Percentiles rank a stretch among this genome's conserved stretches.
These are phyloP conservation scores for Pseudopyricularia javanii DNA, from an alignment of 2,329 filamentous ascomycete genomes.

Conservation along the genomic window DNA sequence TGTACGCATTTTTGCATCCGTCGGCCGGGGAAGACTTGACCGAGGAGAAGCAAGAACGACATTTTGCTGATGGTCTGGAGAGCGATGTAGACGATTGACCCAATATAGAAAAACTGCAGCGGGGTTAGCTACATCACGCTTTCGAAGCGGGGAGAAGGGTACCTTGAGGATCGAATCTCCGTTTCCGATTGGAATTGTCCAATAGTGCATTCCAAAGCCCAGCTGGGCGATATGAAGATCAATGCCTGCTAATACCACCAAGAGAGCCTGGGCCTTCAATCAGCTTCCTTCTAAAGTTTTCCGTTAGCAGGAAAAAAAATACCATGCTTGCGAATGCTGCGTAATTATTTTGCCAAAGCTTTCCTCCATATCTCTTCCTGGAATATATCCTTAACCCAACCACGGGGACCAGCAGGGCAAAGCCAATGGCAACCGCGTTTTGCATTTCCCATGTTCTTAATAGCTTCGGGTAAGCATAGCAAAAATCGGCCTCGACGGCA, in stretches of 20 bases:
- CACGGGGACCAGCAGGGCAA: not conserved
- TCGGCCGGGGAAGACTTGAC: not conserved
- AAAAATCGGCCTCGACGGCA: not conserved
- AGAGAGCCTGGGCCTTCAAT: not conserved
- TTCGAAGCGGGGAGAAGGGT: not conserved
- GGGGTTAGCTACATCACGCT: not conserved
- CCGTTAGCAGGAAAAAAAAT: not conserved
- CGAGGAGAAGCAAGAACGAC: not conserved
- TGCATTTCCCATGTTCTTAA: not conserved
- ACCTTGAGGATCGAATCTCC: not conserved
- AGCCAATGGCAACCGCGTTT: not conserved
- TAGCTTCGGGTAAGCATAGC: not conserved
- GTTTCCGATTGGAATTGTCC: not conserved
- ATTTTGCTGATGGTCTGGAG: not conserved
- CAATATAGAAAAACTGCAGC: not conserved
- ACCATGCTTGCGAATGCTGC: not conserved
- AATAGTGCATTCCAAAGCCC: not conserved
- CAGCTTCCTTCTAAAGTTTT: not conserved
- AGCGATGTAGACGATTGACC: not conserved
- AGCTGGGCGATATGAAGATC: not conserved
- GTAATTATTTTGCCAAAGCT: not conserved
- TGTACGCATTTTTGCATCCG: not conserved
- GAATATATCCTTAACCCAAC: not conserved
- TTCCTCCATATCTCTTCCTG: not conserved
- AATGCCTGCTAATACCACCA: not conserved